Conservation (phyloP, 768 basidiomycete species). For the Lentinula lateritia region DNA sequence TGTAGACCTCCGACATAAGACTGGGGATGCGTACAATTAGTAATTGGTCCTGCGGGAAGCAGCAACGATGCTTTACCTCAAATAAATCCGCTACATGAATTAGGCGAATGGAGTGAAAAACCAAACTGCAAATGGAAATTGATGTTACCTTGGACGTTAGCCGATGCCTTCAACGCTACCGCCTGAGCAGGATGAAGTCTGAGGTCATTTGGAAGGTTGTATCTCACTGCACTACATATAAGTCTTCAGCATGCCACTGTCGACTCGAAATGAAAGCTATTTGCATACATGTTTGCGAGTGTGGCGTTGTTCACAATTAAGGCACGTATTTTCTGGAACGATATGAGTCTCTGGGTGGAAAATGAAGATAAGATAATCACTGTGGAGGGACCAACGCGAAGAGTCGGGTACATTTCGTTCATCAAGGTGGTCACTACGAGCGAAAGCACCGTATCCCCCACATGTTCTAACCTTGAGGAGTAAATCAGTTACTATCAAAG, state of each 20-base stretch:
- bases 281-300: conserved; percentile 58
- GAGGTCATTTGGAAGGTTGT: conserved; percentile 57
- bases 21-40: conserved; percentile 26
- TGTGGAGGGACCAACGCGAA: conserved; percentile 75
- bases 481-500: not conserved
- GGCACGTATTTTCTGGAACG: conserved; percentile 66
- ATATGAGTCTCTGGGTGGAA: conserved; percentile 6
- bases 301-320: conserved; percentile 71
- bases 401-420: conserved; percentile 55
- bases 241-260: not conserved
- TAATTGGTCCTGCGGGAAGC: not conserved
- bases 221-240: conserved; percentile 49
- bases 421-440: conserved; percentile 63
- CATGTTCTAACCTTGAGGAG: conserved; percentile 57
- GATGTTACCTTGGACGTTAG: conserved; percentile 62
- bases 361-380: conserved; percentile 31
- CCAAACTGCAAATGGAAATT: not conserved
- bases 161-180: conserved; percentile 62
- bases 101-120: conserved; percentile 3
- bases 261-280: not conserved
- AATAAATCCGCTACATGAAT: conserved; percentile 61
- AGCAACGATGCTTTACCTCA: conserved; percentile 43
- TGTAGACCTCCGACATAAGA: conserved; percentile 78
- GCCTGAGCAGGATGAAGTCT: conserved; percentile 69
- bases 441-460: conserved; percentile 71